Base-by-base conservation (phyloP, 2,329 filamentous ascomycete genomes). In the Pseudogymnoascus sp. region DNA sequence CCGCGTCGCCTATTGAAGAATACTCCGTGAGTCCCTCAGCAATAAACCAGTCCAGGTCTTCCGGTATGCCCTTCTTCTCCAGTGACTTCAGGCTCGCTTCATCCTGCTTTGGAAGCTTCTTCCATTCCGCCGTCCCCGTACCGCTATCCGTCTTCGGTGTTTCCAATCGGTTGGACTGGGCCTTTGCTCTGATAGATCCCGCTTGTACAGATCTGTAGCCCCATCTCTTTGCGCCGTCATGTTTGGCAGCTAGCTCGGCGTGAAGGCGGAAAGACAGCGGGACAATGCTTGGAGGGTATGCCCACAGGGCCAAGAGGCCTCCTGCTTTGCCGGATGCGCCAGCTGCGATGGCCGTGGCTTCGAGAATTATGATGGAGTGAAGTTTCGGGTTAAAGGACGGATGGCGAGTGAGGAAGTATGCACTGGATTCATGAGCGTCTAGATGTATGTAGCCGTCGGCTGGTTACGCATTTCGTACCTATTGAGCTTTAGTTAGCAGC, bases 301-400 rank as follows among this genome's bases (percentile, higher is more conserved):
- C 93, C 91, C 93, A 96, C 18, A 91, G 79, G 2, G 87, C 93
- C 29, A 97, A 81, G 6, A 97, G 80, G 1, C 93, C 93, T 18
- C 93, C 93, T 1, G 93, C 93, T 77, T 96, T 97, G 39, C 93
- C 93, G 8, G 91, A 96, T 59, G 93, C 92, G 31, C 90, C 93
- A 34, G 90, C 84, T 5, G 93, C 93, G 67, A 97, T 86, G 57
- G 86, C 81, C 0, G 86, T 86, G 2, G 93, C 92, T 78, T 97
- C 93, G 62, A 97, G 81, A 18, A 97, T 79, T 0, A 90, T 96
- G 70, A 97, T 87, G 57, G 80, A 86, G 74, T 96, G 90, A 64
- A 84, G 82, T 14, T 82, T 77, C 26, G 86, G 85, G 73, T 93
- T 82, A 77, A 90, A 97, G 26, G 83, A 86, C 29, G 89, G 86